Base-by-base conservation (phyloP, 192 early-diverging fungal genomes). In the Backusella parvicylindrica region DNA sequence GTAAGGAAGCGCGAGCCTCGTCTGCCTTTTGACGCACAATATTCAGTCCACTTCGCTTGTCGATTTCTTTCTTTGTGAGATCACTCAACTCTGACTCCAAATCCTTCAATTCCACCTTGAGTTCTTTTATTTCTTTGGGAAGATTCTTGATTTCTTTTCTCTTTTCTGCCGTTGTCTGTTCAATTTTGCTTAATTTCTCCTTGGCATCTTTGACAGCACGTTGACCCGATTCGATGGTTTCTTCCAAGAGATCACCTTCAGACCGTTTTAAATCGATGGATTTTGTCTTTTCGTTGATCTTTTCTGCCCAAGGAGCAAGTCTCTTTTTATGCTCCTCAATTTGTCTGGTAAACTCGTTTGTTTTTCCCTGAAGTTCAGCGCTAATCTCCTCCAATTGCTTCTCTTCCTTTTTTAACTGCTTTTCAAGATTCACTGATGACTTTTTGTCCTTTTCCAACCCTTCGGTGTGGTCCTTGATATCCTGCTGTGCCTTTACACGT, bases 251-350 rank as follows among this genome's bases (percentile, higher is more conserved):
- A n/a, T 92, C 81, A 41, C 88, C 81, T 81, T 99, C 98, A 0
- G 97, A 92, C 77, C 89, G 81, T 13, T 89, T 86, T 71, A 97
- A 86, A 69, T 97, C 91, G n/a, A 96, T 82, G 56, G 84, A 75
- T 32, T 91, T 87, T 78, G 93, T 88, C 67, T 89, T 90, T 32
- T 74, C 89, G 64, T 91, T 91, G 75, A 96, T 90, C 79, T 91
- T 92, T 72, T 96, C 95, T 49, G 84, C 85, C 94, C 93, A 96
- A 1, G 97, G 98, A 6, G 89, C 91, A 21, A 98, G 82, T 71
- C 94, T 89, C 30, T 87, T 88, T 79, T 99, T 94, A 73, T 94
- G 89, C 64, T 91, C 84, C 76, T 95, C 94, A 23, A 99, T 96
- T 50, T 94, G 80, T 31, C 84, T 79, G 49, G 94, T 89, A 75